phyloP scores from a whole-genome alignment of 140 eudicot species.

The Flaveria floridana region DNA sequence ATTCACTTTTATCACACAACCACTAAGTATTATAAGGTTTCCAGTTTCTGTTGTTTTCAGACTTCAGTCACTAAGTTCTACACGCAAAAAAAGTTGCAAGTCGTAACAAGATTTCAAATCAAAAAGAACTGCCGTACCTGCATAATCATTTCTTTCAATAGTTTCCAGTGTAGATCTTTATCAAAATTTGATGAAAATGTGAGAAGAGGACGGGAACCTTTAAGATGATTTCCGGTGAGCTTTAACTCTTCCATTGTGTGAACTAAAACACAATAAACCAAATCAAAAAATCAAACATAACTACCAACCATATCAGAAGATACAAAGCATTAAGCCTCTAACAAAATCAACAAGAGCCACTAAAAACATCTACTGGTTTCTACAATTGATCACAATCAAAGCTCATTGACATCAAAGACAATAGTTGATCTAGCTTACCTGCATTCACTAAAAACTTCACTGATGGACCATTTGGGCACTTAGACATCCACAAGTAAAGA shows the following conservation, averaged over 20 bases:
- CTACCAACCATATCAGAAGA: not conserved
- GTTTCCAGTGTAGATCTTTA: slow-evolving; percentile 78
- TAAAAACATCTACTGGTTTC: no score
- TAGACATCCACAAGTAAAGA: slow-evolving; percentile 94
- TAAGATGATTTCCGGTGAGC: slow-evolving; percentile 92
- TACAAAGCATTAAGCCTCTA: not conserved
- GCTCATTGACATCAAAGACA: no score
- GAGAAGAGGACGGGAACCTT: slow-evolving; percentile 87
- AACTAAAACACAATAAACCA: slow-evolving; percentile 43
- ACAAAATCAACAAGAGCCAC: no score
- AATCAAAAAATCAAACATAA: not conserved
- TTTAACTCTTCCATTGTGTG: slow-evolving; percentile 98
- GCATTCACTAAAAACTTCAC: slow-evolving; percentile 93
- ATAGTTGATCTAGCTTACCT: slow-evolving; percentile 41
- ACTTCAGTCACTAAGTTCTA: not conserved
- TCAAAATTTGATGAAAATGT: slow-evolving; percentile 80
- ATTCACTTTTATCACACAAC: not conserved
- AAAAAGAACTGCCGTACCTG: slow-evolving; percentile 45
- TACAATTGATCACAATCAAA: no score
- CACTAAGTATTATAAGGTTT: not conserved
- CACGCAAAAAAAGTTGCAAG: no score
- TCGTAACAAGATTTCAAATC: not conserved
- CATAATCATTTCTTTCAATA: slow-evolving; percentile 76
- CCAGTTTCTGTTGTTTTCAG: not conserved
- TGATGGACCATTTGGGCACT: slow-evolving; percentile 93